Evolutionary conservation across 2,329 filamentous ascomycete genomes (phyloP).

Genomic region (Achaetomium macrosporum): DNA sequence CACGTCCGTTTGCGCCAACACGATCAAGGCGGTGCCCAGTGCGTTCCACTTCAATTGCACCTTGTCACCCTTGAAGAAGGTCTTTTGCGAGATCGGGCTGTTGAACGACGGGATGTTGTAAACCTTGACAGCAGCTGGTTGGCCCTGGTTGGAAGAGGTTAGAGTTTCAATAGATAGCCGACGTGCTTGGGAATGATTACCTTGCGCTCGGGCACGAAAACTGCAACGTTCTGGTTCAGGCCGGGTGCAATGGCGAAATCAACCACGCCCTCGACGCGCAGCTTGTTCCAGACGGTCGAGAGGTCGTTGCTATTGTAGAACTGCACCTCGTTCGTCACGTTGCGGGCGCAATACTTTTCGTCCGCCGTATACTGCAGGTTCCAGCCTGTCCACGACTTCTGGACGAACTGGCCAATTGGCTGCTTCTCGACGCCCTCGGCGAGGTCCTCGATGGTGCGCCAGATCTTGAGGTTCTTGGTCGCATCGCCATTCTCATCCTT

Average conservation of each 20-base stretch:
- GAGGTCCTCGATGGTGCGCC: slow-evolving; percentile 71
- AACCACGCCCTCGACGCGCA: slow-evolving; percentile 82
- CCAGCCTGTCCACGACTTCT: slow-evolving; percentile 93
- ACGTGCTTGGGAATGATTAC: slow-evolving; percentile 39
- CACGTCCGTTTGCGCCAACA: slow-evolving; percentile 94
- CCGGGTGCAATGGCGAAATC: slow-evolving; percentile 89
- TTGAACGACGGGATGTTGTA: slow-evolving; percentile 88
- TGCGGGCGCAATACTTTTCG: slow-evolving; percentile 86
- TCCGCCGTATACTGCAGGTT: slow-evolving; percentile 95
- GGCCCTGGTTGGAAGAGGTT: slow-evolving; percentile 55
- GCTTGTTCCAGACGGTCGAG: slow-evolving; percentile 86
- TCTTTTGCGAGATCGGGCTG: slow-evolving; percentile 87
- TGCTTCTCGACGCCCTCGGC: slow-evolving; percentile 59
- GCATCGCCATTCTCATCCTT: slow-evolving; percentile 94
- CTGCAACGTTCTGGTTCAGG: slow-evolving; percentile 83
- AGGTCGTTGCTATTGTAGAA: slow-evolving; percentile 90
- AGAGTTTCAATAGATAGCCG: neutral
- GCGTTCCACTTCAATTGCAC: slow-evolving; percentile 98
- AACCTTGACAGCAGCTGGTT: slow-evolving; percentile 89
- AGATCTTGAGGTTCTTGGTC: slow-evolving; percentile 94
- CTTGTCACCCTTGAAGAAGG: slow-evolving; percentile 98
- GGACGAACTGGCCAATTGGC: slow-evolving; percentile 83
- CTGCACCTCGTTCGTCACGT: slow-evolving; percentile 95
- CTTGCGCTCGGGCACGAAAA: slow-evolving; percentile 95
- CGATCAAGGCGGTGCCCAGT: slow-evolving; percentile 82